phyloP scores from a whole-genome alignment of 1,284 basidiomycete species.

The Tilletia walkeri region DNA sequence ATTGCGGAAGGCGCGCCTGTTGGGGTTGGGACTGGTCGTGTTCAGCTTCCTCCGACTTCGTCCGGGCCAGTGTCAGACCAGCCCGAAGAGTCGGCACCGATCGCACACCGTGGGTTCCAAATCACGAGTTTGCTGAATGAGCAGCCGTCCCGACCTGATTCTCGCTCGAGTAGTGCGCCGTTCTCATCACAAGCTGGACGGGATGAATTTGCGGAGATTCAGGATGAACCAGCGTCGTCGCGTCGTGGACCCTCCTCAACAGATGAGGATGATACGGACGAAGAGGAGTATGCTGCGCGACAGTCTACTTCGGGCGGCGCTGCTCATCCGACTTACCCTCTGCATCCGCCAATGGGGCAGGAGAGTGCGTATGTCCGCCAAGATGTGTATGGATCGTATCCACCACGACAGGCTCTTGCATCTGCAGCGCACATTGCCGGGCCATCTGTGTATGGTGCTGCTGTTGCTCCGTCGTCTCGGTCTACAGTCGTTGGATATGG shows the following conservation, averaged over 20 bases:
- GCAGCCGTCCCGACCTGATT: slow-evolving; percentile 6
- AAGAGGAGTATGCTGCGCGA: background rate
- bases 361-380: background rate
- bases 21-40: slow-evolving; percentile 10
- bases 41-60: background rate
- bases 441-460: too few species aligned
- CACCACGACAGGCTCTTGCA: background rate
- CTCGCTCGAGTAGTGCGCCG: slow-evolving; percentile 5
- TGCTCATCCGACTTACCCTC: background rate
- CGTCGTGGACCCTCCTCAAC: background rate
- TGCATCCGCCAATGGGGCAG: background rate
- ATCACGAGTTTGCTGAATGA: slow-evolving; percentile 13
- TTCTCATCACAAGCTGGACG: slow-evolving; percentile 6
- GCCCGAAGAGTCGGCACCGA: background rate
- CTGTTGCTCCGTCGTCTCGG: too few species aligned
- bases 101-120: slow-evolving; percentile 6
- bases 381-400: background rate
- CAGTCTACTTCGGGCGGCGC: background rate
- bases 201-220: background rate
- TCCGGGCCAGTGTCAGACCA: background rate
- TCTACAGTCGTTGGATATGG: too few species aligned
- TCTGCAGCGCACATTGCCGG: too few species aligned
- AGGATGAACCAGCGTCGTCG: background rate
- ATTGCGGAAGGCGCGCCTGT: slow-evolving; percentile 15
- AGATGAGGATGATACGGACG: slow-evolving; percentile 13